A percentile compares a stretch with the other conserved stretches of the same genome.
Evolutionary conservation across 2,329 filamentous ascomycete species (phyloP).

Genomic region (Huntiella savannae): DNA sequence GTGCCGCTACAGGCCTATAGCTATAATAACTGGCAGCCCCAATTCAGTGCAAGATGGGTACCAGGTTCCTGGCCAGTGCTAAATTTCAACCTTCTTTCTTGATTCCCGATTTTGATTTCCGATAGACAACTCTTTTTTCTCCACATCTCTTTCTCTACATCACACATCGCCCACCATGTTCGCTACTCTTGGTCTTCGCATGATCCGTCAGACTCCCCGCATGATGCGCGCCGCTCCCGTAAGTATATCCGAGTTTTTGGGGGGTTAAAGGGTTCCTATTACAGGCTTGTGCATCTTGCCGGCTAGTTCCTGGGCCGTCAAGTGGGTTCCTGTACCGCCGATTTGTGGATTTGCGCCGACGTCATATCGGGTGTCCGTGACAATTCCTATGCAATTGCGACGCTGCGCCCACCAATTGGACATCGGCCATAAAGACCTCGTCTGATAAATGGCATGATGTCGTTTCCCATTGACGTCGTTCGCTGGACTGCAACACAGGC

Average conservation of each 20-base stretch:
- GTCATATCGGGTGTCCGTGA: too few relatives aligned
- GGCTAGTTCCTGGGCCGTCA: not conserved
- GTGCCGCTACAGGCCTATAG: too few relatives aligned
- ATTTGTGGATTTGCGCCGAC: too few relatives aligned
- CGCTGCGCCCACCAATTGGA: not conserved
- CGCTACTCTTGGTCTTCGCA: conserved; percentile 44
- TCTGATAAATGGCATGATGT: too few relatives aligned
- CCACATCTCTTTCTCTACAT: conserved; percentile 5
- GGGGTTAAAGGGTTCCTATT: too few relatives aligned
- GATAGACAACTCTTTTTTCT: not conserved
- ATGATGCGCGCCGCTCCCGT: conserved; percentile 58
- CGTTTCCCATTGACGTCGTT: too few relatives aligned
- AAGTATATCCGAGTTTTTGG: conserved; percentile 22
- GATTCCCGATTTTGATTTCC: conserved; percentile 13
- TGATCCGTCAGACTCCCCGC: conserved; percentile 46
- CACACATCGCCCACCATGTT: conserved; percentile 33
- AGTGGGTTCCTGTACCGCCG: too few relatives aligned
- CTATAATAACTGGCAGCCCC: too few relatives aligned
- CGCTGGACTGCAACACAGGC: too few relatives aligned
- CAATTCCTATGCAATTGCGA: not conserved
- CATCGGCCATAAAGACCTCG: too few relatives aligned
- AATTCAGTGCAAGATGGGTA: too few relatives aligned
- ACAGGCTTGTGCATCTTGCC: not conserved
- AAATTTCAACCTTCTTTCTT: conserved; percentile 15
- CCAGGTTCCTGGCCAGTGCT: not conserved